Conservation (phyloP, 306 rosid genomes). For the Rosa persica region DNA sequence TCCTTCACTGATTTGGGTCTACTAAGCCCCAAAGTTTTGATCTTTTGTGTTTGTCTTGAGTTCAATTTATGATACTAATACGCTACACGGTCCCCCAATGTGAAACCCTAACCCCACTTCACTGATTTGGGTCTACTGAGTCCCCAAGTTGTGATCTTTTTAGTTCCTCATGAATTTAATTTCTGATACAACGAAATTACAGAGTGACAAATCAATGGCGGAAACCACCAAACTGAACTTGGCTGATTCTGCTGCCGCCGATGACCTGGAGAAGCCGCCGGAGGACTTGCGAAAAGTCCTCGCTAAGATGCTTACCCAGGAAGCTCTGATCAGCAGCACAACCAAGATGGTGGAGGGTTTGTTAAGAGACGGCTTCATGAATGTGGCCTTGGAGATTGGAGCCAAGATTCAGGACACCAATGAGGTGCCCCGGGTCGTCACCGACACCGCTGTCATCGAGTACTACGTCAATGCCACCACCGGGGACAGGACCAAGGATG, state of each 20-base stretch:
- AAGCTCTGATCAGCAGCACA: not conserved
- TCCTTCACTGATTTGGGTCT: too few relatives aligned
- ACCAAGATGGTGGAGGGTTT: not conserved
- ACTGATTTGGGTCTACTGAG: not conserved
- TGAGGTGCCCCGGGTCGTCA: not conserved
- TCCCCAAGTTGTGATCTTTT: not conserved
- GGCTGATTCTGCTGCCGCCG: not conserved
- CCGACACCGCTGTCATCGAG: not conserved
- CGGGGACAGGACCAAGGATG: not conserved
- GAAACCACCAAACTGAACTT: not conserved
- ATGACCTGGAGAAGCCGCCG: not conserved
- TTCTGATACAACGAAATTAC: not conserved
- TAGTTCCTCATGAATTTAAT: not conserved
- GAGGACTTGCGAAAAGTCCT: not conserved
- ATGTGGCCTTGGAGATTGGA: not conserved
- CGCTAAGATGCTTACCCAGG: not conserved
- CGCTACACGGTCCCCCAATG: too few relatives aligned
- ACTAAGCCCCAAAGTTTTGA: too few relatives aligned
- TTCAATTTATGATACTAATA: too few relatives aligned
- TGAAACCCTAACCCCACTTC: not conserved
- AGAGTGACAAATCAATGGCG: not conserved
- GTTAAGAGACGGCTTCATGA: not conserved
- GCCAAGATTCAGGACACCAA: not conserved
- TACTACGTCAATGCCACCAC: not conserved
- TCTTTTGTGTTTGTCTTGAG: too few relatives aligned